phyloP scores from a whole-genome alignment of 441 rosid species.

The Metrosideros polymorpha region DNA sequence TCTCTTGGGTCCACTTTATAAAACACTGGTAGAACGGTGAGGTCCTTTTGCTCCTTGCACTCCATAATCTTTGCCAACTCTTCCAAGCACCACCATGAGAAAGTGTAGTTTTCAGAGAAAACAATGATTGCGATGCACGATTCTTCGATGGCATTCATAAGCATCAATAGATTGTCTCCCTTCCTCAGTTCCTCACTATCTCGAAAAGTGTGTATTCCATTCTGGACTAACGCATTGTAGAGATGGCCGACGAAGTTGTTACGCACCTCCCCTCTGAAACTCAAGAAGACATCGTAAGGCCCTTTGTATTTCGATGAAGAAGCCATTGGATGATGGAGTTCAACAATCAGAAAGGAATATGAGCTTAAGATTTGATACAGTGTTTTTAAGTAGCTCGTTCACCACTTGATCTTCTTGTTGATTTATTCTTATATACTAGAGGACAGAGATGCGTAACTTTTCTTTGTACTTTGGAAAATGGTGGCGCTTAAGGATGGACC shows the following conservation, averaged over 20 bases:
- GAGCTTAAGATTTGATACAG: not conserved
- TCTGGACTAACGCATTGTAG: not conserved
- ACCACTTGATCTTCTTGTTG: not conserved
- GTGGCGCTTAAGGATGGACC: not conserved
- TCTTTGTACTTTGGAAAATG: not conserved
- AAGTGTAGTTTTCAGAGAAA: not conserved
- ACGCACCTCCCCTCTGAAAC: not conserved
- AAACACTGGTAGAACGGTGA: not conserved
- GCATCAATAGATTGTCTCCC: not conserved
- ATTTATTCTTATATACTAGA: not conserved
- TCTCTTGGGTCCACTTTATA: not conserved
- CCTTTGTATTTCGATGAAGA: not conserved
- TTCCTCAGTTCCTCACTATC: not conserved
- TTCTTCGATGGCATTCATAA: not conserved
- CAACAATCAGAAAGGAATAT: rapidly evolving
- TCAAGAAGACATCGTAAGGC: not conserved
- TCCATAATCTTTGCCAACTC: not conserved
- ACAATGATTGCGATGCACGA: not conserved
- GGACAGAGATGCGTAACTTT: not conserved
- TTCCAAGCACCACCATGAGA: not conserved
- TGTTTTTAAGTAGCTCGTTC: not conserved
- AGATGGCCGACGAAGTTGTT: not conserved
- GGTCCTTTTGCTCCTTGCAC: not conserved
- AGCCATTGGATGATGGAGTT: not conserved
- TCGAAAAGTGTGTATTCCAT: not conserved